These are phyloP conservation scores for Camellia japonica DNA, from an alignment of 148 eudicot species.

Conservation along the genomic window DNA sequence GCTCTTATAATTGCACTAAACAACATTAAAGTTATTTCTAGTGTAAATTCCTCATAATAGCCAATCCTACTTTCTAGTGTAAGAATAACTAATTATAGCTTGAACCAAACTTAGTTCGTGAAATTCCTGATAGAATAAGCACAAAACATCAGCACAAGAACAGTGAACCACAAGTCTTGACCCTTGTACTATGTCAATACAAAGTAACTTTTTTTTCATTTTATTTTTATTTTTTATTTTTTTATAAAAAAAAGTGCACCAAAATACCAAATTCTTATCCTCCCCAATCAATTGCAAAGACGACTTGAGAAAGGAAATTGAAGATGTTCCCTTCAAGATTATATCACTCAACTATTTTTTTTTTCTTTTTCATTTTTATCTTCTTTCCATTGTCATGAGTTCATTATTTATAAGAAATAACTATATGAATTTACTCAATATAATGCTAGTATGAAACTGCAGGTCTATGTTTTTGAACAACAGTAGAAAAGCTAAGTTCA, in stretches of 20 bases:
- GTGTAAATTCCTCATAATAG: not conserved
- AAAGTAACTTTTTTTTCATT: too few relatives aligned
- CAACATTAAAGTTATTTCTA: not conserved
- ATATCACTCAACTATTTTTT: not conserved
- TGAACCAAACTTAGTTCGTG: too few relatives aligned
- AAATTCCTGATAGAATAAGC: too few relatives aligned
- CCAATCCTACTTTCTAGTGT: not conserved
- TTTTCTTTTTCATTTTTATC: not conserved
- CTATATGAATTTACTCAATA: not conserved
- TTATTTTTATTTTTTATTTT: too few relatives aligned
- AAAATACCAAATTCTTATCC: too few relatives aligned
- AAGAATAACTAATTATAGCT: not conserved
- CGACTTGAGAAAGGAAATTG: not conserved
- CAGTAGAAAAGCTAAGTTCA: not conserved
- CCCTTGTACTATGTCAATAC: too few relatives aligned
- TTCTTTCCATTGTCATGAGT: not conserved
- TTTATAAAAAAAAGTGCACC: too few relatives aligned
- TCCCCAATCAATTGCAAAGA: too few relatives aligned
- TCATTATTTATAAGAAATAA: not conserved
- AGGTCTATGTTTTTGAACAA: not conserved
- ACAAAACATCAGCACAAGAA: not conserved
- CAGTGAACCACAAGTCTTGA: not conserved
- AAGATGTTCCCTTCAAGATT: not conserved
- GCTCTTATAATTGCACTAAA: not conserved
- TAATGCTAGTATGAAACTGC: not conserved